Percentiles rank a stretch among this genome's conserved stretches.
Conservation (phyloP, 352 stramenopile species). For the Globisporangium solare region DNA sequence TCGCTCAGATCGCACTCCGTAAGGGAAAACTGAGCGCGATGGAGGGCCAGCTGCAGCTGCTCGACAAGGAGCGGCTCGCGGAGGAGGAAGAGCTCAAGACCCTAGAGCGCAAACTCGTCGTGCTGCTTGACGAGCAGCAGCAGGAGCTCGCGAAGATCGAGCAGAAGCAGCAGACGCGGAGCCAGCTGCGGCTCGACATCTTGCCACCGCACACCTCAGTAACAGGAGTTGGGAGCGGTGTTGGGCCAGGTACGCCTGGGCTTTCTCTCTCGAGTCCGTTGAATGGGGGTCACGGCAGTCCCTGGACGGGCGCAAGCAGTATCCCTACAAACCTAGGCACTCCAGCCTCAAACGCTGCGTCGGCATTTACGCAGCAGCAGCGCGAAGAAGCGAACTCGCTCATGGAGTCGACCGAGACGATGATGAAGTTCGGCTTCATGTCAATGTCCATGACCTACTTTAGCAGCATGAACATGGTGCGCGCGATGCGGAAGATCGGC, state of each 20-base stretch:
- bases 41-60: constrained; percentile 81
- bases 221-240: background rate
- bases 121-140: constrained; percentile 94
- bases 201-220: constrained; percentile 9
- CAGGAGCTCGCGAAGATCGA: constrained; percentile 82
- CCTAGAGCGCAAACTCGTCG: constrained; percentile 92
- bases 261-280: constrained; percentile 8
- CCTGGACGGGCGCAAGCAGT: background rate
- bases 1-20: constrained; percentile 91
- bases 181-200: constrained; percentile 48
- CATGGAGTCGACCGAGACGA: constrained; percentile 95
- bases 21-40: constrained; percentile 84
- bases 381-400: constrained; percentile 86
- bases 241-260: background rate
- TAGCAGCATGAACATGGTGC: constrained; percentile 96
- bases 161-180: constrained; percentile 41
- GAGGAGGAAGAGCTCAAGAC: constrained; percentile 93
- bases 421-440: constrained; percentile 99
- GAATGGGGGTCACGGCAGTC: constrained; percentile 1
- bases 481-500: constrained; percentile 93
- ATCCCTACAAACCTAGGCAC: constrained; percentile 3
- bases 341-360: constrained; percentile 16
- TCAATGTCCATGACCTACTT: constrained; percentile 98
- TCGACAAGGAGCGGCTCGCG: constrained; percentile 81
- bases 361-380: constrained; percentile 70